These are phyloP conservation scores for Cubamyces lactineus DNA, from an alignment of 768 basidiomycete genomes.

Conservation along the genomic window DNA sequence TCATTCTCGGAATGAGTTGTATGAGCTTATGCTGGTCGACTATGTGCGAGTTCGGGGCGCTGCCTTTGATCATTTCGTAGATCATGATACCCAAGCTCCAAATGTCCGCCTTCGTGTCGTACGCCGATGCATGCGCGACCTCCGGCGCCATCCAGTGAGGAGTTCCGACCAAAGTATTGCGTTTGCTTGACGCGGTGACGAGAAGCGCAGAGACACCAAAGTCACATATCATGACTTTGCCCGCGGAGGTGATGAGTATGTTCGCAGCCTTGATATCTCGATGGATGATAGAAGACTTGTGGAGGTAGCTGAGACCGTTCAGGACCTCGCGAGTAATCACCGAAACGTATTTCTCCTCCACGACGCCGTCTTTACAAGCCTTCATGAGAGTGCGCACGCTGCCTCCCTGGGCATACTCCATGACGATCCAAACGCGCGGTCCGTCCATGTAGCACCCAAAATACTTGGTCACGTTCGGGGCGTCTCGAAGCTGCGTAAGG, in stretches of 20 bases:
- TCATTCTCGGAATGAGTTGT: slow-evolving; percentile 83
- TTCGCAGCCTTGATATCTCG: slow-evolving; percentile 99
- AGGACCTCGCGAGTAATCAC: slow-evolving; percentile 91
- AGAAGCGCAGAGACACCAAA: slow-evolving; percentile 97
- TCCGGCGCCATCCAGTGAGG: slow-evolving; percentile 99
- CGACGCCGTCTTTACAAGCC: slow-evolving; percentile 66
- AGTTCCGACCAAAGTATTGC: slow-evolving; percentile 95
- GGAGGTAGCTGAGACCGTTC: slow-evolving; percentile 83
- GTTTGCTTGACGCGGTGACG: slow-evolving; percentile 81
- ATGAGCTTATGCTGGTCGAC: slow-evolving; percentile 83
- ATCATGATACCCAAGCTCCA: slow-evolving; percentile 98
- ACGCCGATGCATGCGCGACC: slow-evolving; percentile 88
- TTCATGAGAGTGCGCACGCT: slow-evolving; percentile 94
- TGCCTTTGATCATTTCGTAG: slow-evolving; percentile 96
- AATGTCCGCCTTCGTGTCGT: slow-evolving; percentile 97
- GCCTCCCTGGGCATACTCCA: slow-evolving; percentile 97
- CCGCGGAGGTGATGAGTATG: slow-evolving; percentile 83
- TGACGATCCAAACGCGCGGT: slow-evolving; percentile 97
- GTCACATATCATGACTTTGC: slow-evolving; percentile 95
- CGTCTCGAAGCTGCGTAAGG: slow-evolving; percentile 85
- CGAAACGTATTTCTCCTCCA: slow-evolving; percentile 90
- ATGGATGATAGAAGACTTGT: slow-evolving; percentile 94
- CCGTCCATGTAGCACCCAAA: slow-evolving; percentile 97
- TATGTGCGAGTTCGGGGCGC: slow-evolving; percentile 89
- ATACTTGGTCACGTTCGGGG: slow-evolving; percentile 91